Base-by-base conservation (phyloP, 208 protist genomes). In the Leishmania gerbilli region DNA sequence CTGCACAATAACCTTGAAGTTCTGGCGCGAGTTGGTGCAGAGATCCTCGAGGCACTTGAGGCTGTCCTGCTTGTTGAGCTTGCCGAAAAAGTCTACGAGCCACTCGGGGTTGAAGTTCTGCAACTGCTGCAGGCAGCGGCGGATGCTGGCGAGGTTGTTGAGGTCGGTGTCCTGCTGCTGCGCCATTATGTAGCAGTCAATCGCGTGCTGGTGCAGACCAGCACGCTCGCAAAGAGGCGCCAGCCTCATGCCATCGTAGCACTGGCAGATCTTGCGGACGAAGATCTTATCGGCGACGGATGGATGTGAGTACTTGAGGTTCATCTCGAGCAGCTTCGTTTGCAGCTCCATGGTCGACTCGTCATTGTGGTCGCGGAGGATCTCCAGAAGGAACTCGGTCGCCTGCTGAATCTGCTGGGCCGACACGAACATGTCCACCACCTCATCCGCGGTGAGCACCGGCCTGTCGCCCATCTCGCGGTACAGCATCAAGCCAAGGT, bases 321-420 rank as follows among this genome's bases (percentile, higher is more conserved):
- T 99, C 81, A 99, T 99, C 91, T 99, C 99, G 15, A 99, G 92
- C 58, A 99, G 92, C 79, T 99, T 99, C 15, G 99, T 99, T 92
- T 99, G 99, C 9, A 99, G 93, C 49, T 96, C 94, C 42, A 88
- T 90, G 21, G 92, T 99, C 68, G 96, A 92, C 84, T 98, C 97
- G 71, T 93, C 90, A 83, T 90, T 92, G 87, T 99, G 92, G 56
- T 87, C 86, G 79, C 97, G 98, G 51, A 99, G 91, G 21, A 99
- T 95, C 62, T 99, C 99, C 51, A 99, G 90, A 42, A 99, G 88
- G 86, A 99, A 99, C 58, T 96, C 91, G 8, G 99, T 99, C 27
- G 97, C 98, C 84, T 99, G 96, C 85, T 99, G 97, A 71, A 99
- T 94, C 74, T 99, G 93, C 87, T 99, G 99, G 34, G 86, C 85